phyloP scores from a whole-genome alignment of 805 yeast species.

The Vanderwaltozyma polyspora region DNA sequence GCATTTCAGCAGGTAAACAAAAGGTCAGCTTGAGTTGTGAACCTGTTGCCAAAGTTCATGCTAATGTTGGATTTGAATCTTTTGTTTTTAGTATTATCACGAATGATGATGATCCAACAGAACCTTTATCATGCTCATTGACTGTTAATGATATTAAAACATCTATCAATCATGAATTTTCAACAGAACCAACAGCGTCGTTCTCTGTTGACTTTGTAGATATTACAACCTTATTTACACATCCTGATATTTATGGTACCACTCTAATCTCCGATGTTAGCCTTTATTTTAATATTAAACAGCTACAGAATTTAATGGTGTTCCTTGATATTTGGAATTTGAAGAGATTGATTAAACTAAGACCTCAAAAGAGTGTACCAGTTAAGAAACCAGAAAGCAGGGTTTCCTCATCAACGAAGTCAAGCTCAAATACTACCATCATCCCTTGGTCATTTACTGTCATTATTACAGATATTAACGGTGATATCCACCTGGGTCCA shows the following conservation, averaged over 20 bases:
- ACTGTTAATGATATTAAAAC: slow-evolving; percentile 49
- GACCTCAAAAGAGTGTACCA: slow-evolving; percentile 5
- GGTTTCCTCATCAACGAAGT: slow-evolving; percentile 2
- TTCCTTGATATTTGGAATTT: slow-evolving; percentile 80
- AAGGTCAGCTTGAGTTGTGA: slow-evolving; percentile 74
- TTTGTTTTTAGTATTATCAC: slow-evolving; percentile 50
- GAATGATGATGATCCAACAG: slow-evolving; percentile 31
- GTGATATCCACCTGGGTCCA: slow-evolving; percentile 69
- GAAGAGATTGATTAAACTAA: slow-evolving; percentile 21
- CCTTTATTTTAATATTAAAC: slow-evolving; percentile 65
- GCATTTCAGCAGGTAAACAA: slow-evolving; percentile 61
- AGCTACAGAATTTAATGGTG: slow-evolving; percentile 73
- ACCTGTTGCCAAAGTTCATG: slow-evolving; percentile 88
- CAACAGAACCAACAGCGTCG: slow-evolving; percentile 79
- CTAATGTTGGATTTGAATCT: slow-evolving; percentile 63
- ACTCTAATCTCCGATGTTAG: slow-evolving; percentile 44
- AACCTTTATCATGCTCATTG: slow-evolving; percentile 35
- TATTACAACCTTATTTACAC: slow-evolving; percentile 38
- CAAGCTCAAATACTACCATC: slow-evolving; percentile 35
- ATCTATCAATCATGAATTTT: slow-evolving; percentile 79
- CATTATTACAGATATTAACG: slow-evolving; percentile 38
- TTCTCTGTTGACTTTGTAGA: slow-evolving; percentile 38
- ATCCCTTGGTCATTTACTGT: slow-evolving; percentile 66
- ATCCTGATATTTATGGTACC: slow-evolving; percentile 36
- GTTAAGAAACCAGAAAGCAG: neutral